These are phyloP conservation scores for Solanum medicagineum DNA, from an alignment of 257 asterid species.

Conservation along the genomic window DNA sequence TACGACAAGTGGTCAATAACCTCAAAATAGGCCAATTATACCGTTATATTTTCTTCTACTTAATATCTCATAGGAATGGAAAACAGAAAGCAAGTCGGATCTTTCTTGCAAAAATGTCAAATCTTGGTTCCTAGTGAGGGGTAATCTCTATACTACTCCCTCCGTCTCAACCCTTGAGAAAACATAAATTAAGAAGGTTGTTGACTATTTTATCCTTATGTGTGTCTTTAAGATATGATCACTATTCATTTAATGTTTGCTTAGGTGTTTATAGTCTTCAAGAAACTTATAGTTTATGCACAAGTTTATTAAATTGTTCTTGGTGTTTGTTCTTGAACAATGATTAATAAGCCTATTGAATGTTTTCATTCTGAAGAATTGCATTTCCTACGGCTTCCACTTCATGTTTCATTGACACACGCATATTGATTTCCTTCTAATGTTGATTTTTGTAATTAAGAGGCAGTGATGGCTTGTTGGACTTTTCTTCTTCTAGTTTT, in stretches of 20 bases:
- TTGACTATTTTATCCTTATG: not conserved
- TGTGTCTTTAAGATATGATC: not conserved
- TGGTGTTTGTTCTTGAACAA: not conserved
- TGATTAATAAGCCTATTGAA: not conserved
- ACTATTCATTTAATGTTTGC: not conserved
- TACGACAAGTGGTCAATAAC: too few species aligned
- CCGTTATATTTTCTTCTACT: too few species aligned
- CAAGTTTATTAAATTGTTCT: not conserved
- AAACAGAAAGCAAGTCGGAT: too few species aligned
- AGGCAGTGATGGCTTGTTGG: slow-evolving; percentile 45
- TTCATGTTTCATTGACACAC: not conserved
- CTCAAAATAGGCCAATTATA: too few species aligned
- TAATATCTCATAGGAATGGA: too few species aligned
- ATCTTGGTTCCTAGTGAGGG: too few species aligned
- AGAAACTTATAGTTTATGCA: not conserved
- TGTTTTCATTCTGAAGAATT: not conserved
- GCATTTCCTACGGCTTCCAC: not conserved
- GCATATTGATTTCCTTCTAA: not conserved
- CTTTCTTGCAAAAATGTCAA: too few species aligned
- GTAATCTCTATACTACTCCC: too few species aligned
- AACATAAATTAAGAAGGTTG: not conserved
- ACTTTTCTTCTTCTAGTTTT: not conserved
- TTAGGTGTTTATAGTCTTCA: not conserved
- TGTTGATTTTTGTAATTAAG: not conserved
- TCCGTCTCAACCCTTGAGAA: not conserved